Conservation (phyloP, 2,329 filamentous ascomycete species). For the Neocatenulostroma microsporum region DNA sequence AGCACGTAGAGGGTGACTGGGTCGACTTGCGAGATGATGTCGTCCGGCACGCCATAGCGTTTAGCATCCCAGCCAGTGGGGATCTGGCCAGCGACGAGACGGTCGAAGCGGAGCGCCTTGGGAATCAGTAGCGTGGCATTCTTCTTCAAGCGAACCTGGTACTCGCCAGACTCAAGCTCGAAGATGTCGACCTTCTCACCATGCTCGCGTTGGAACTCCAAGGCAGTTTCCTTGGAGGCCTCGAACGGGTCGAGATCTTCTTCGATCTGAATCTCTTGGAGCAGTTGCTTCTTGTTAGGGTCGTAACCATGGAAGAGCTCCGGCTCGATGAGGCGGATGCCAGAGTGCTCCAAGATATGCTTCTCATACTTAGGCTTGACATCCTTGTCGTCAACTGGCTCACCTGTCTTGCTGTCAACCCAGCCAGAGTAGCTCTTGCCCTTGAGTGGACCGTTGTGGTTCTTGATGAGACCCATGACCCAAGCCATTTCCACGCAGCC, state of each 20-base stretch:
- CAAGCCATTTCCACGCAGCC: conserved; percentile 99
- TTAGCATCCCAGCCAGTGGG: conserved; percentile 96
- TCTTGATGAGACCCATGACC: conserved; percentile 99
- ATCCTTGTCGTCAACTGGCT: conserved; percentile 96
- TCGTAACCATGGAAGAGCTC: conserved; percentile 96
- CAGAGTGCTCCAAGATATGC: conserved; percentile 88
- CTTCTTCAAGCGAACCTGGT: conserved; percentile 89
- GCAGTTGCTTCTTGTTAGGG: conserved; percentile 95
- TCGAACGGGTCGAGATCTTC: conserved; percentile 97
- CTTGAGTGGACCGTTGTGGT: conserved; percentile 93
- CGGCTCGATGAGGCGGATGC: conserved; percentile 95
- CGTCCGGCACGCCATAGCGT: conserved; percentile 90
- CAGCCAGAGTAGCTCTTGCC: conserved; percentile 94
- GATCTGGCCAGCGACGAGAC: conserved; percentile 92
- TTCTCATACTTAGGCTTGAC: conserved; percentile 97
- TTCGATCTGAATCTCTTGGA: conserved; percentile 95
- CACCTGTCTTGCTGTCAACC: conserved; percentile 89
- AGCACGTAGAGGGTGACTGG: conserved; percentile 93
- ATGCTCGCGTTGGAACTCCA: conserved; percentile 95
- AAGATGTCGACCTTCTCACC: conserved; percentile 97
- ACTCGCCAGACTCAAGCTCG: conserved; percentile 87
- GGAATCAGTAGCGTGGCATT: conserved; percentile 91
- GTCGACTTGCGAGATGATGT: conserved; percentile 96
- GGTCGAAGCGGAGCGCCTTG: conserved; percentile 94
- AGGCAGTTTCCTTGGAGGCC: conserved; percentile 90